Conservation (phyloP, 1,284 basidiomycete species). For the Pseudozyma flocculosa region DNA sequence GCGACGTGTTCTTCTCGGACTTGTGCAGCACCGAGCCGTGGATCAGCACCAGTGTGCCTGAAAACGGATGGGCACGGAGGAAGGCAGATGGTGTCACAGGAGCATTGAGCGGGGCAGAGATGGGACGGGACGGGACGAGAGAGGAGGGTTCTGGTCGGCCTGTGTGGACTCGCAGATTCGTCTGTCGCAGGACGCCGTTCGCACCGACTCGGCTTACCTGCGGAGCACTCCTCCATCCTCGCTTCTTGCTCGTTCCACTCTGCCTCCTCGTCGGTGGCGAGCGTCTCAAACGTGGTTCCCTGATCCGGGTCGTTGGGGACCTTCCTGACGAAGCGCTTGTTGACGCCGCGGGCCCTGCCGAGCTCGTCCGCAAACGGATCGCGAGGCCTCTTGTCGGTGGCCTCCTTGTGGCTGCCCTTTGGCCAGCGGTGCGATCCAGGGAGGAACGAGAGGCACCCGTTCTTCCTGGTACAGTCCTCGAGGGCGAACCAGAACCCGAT, state of each 20-base stretch:
- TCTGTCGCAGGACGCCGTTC: no score
- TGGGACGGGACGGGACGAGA: no score
- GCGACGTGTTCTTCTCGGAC: slow-evolving; percentile 37
- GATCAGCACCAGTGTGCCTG: slow-evolving; percentile 44
- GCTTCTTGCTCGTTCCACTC: slow-evolving; percentile 23
- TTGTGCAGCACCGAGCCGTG: slow-evolving; percentile 51
- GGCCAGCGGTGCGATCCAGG: slow-evolving; percentile 40
- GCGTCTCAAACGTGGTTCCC: slow-evolving; percentile 30
- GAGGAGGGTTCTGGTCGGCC: no score
- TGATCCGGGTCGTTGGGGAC: slow-evolving; percentile 11
- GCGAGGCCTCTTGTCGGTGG: slow-evolving; percentile 1
- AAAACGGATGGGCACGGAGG: no score
- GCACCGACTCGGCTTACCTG: slow-evolving; percentile 13
- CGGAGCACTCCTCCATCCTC: slow-evolving; percentile 34
- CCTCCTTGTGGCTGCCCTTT: neutral
- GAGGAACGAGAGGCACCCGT: slow-evolving; percentile 46
- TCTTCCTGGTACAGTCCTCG: slow-evolving; percentile 63
- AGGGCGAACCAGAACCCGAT: slow-evolving; percentile 95
- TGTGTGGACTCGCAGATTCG: no score
- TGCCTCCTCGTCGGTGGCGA: slow-evolving; percentile 30
- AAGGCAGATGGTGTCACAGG: no score
- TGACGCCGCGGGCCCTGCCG: slow-evolving; percentile 34
- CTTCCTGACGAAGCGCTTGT: slow-evolving; percentile 43
- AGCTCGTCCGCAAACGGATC: slow-evolving; percentile 9
- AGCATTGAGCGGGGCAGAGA: no score